phyloP scores from a whole-genome alignment of 2,329 filamentous ascomycete genomes.

The Penicillium psychrosexuale region DNA sequence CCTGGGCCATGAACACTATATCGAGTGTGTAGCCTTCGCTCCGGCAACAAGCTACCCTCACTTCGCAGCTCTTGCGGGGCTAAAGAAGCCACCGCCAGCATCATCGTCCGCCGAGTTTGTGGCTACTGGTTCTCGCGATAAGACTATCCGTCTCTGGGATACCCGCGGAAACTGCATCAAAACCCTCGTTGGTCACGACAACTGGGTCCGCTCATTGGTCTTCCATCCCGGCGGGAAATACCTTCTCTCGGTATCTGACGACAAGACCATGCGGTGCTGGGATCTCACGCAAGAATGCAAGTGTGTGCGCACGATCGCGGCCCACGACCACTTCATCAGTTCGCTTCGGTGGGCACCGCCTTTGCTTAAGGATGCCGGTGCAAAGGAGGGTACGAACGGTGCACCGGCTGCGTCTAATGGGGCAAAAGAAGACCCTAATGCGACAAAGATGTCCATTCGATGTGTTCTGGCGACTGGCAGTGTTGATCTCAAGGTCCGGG shows the following conservation, averaged over 20 bases:
- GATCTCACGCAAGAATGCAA: slow-evolving; percentile 86
- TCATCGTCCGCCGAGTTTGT: slow-evolving; percentile 80
- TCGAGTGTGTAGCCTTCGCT: slow-evolving; percentile 84
- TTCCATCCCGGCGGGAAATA: slow-evolving; percentile 94
- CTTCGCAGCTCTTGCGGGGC: slow-evolving; percentile 70
- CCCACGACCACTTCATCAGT: slow-evolving; percentile 79
- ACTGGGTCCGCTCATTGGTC: slow-evolving; percentile 82
- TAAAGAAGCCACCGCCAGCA: slow-evolving; percentile 75
- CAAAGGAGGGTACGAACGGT: slow-evolving; percentile 17
- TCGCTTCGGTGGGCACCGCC: slow-evolving; percentile 78
- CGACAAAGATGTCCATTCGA: slow-evolving; percentile 56
- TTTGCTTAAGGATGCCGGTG: slow-evolving; percentile 21
- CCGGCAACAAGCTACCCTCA: slow-evolving; percentile 75
- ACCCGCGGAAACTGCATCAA: slow-evolving; percentile 78
- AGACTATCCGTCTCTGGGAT: slow-evolving; percentile 88
- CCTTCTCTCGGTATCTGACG: slow-evolving; percentile 78
- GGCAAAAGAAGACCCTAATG: slow-evolving; percentile 31
- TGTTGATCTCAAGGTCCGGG: slow-evolving; percentile 64
- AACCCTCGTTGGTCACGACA: slow-evolving; percentile 83
- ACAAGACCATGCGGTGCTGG: slow-evolving; percentile 92
- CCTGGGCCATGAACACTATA: slow-evolving; percentile 78
- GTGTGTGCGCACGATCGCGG: slow-evolving; percentile 75
- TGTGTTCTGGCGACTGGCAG: slow-evolving; percentile 86
- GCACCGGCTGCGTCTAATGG: slow-evolving; percentile 13
- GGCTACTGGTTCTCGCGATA: slow-evolving; percentile 85